phyloP scores from a whole-genome alignment of 306 rosid species.

The Quercus rubra region DNA sequence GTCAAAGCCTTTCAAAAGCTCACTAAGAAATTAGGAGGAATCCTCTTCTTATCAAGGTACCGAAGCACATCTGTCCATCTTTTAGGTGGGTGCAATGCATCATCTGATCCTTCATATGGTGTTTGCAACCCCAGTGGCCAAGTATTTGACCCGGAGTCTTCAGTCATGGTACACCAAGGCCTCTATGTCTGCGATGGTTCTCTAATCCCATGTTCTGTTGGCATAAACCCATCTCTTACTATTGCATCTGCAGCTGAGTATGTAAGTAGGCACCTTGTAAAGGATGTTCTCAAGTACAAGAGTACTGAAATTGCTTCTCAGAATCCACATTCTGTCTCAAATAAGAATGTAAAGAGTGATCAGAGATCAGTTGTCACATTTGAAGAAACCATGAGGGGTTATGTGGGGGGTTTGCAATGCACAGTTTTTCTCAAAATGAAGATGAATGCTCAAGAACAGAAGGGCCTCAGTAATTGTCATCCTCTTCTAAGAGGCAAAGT shows the following conservation, averaged over 20 bases:
- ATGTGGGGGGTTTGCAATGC: conserved; percentile 33
- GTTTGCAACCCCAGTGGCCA: conserved; percentile 36
- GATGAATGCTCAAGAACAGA: conserved; percentile 21
- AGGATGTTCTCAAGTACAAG: conserved; percentile 22
- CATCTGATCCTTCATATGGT: conserved; percentile 23
- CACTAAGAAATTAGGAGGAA: conserved; percentile 31
- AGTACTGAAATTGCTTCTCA: not conserved
- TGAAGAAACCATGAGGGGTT: conserved; percentile 33
- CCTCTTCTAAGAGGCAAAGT: conserved; percentile 26
- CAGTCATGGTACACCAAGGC: conserved; percentile 21
- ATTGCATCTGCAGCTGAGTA: conserved; percentile 29
- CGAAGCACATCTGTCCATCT: conserved; percentile 35
- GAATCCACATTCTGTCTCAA: not conserved
- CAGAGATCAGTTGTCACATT: conserved; percentile 7
- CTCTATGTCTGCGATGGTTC: conserved; percentile 38
- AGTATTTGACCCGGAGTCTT: conserved; percentile 18
- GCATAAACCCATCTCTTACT: conserved; percentile 35
- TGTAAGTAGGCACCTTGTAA: conserved; percentile 27
- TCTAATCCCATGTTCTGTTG: conserved; percentile 35
- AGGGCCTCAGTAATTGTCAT: conserved; percentile 4
- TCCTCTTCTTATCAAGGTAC: conserved; percentile 33
- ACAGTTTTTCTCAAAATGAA: conserved; percentile 25
- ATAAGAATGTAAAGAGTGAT: not conserved
- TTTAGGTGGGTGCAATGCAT: conserved; percentile 36
- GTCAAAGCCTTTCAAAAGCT: conserved; percentile 28